Evolutionary conservation across 129 eudicot genomes (phyloP).

Genomic region (Escallonia herrerae): DNA sequence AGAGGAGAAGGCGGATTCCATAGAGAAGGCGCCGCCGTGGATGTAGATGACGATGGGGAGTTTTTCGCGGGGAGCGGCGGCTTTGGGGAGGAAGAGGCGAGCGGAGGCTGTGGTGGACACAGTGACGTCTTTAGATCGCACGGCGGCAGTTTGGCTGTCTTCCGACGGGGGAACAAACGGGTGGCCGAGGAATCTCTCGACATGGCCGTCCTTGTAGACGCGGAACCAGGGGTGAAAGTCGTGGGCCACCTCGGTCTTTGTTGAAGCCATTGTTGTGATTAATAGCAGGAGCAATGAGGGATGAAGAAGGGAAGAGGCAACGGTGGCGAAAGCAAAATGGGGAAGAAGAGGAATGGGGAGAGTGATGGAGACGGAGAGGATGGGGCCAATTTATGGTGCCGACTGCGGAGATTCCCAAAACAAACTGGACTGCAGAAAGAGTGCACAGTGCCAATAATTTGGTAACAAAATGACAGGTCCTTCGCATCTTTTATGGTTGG

Average conservation of each 20-base stretch:
- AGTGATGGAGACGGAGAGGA: too few species aligned
- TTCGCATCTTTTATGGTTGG: too few species aligned
- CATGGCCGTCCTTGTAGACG: conserved; percentile 33
- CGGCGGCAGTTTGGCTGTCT: conserved; percentile 30
- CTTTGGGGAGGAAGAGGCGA: conserved; percentile 32
- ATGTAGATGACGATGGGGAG: conserved; percentile 41
- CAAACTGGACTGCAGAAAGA: too few species aligned
- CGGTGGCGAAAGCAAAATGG: too few species aligned
- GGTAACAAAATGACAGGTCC: too few species aligned
- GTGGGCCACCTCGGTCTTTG: conserved; percentile 9
- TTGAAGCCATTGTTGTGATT: background rate
- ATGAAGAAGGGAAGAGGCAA: too few species aligned
- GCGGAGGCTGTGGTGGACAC: conserved; percentile 18
- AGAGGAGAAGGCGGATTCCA: conserved; percentile 32
- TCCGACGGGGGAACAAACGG: conserved; percentile 29
- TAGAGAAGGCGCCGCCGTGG: conserved; percentile 54
- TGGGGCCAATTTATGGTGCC: too few species aligned
- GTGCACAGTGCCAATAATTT: too few species aligned
- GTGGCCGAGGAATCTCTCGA: conserved; percentile 20
- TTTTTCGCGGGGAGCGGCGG: conserved; percentile 7
- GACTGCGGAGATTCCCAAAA: too few species aligned
- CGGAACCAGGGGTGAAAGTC: conserved; percentile 26
- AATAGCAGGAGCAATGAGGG: background rate
- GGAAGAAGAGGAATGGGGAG: too few species aligned
- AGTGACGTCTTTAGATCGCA: conserved; percentile 32